Evolutionary conservation across 345 rosid species (phyloP), one percentile per base, ranked within the genome.

Genomic region (Hibiscus syriacus): DNA sequence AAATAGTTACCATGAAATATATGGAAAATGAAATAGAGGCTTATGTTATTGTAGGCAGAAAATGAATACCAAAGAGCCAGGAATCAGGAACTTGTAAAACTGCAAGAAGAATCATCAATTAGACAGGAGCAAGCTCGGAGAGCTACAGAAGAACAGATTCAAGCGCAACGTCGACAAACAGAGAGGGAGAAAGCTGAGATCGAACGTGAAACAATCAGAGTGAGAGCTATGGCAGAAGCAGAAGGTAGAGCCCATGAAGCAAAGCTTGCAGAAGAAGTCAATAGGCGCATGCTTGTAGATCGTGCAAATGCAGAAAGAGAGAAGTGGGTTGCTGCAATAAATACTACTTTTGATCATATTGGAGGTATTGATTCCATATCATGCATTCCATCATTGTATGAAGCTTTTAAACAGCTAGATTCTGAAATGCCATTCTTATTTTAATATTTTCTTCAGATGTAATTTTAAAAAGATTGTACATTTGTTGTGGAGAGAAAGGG

Each of bases 241-340:
- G 97, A 90, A 84, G 98, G 96, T 73, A 86, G 98, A 74, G 98
- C 97, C 20, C 96, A 90, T 76, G 98, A 93, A 68, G 91, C 96
- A 4, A 93, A 89, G 87, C 85, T 93, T 49, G 85, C 97, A 66
- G 98, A 93, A 72, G 98, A 93, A 55, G 90, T 90, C 41, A 90
- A 93, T 66, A 79, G 97, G 74, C 75, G 97, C 74, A 84, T 93
- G 32, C 89, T 93, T 23, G 64, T 89, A 45, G 98, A 93, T 81
- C 97, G 96, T 73, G 97, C 97, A 43, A 90, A 88, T 86, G 98
- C 96, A 68, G 98, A 93, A 80, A 76, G 94, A 79, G 98, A 90
- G 78, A 93, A 93, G 80, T 93, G 97, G 98, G 82, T 93, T 77
- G 89, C 98, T 71, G 97, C 96, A 57, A 90, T 93, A 63, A 93